Conservation (phyloP, 441 rosid species). For the Euphorbia corollata region DNA sequence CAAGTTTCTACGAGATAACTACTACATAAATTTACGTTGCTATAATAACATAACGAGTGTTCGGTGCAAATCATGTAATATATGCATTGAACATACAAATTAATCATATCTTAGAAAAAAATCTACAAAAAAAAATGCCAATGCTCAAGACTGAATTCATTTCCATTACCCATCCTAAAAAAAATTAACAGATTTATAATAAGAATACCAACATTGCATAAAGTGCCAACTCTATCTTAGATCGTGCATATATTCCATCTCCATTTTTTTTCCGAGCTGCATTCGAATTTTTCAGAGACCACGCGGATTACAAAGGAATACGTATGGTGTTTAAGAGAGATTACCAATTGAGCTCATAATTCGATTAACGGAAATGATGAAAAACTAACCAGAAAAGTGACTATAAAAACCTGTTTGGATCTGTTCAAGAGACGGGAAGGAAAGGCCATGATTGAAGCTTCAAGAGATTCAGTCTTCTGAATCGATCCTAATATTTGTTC, state of each 20-base stretch:
- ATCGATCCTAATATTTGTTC: background rate
- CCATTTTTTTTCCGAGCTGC: too few species aligned
- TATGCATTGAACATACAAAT: background rate
- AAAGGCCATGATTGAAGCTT: constrained; percentile 46
- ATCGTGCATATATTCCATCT: background rate
- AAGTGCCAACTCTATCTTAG: background rate
- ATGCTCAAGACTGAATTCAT: background rate
- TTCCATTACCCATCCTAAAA: background rate
- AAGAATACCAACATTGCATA: background rate
- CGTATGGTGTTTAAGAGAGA: background rate
- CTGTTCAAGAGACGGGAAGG: constrained; percentile 61
- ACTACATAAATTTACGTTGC: background rate
- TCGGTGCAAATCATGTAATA: background rate
- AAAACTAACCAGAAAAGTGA: background rate
- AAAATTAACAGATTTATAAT: background rate
- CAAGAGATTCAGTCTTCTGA: background rate
- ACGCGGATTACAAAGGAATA: background rate
- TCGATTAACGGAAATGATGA: too few species aligned
- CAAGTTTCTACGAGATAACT: background rate
- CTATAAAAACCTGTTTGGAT: constrained; percentile 83
- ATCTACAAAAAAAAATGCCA: background rate
- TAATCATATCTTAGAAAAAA: background rate
- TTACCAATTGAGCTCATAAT: background rate
- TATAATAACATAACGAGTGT: background rate
- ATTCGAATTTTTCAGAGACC: background rate